Evolutionary conservation across 202 grass and related monocot species (phyloP), one percentile per base, ranked within the genome.

Genomic region (Zizania palustris): DNA sequence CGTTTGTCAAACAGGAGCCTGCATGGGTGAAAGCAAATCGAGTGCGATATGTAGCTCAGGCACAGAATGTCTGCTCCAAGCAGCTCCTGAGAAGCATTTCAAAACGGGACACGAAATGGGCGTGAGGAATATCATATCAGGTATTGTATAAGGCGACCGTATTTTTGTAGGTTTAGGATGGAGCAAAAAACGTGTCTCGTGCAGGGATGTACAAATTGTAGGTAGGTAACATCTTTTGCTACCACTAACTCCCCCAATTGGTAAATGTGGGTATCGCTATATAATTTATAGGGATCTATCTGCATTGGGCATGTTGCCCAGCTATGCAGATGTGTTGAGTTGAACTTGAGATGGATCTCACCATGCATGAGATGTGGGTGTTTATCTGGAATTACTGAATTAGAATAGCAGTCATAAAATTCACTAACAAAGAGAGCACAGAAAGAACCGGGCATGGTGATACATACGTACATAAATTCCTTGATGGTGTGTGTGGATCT

Each of bases 1-100:
- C 40, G 45, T 51, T 65, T 71, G 21, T 41, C 59, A 66, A 55
- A 39, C 76, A 97, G 91, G 96, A 95, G 64, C 96, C 96, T 40
- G 96, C 96, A 45, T 99, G 96, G 92, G 92, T 99, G 78, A 95
- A 74, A 85, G 87, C 87, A 75, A 95, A 90, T 87, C 80, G 92
- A 15, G 83, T 92, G 13, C 67, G 89, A 54, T 92, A 90, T 63
- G 87, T 89, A 78, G 85, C 85, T 78, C 89, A 99, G 78, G 96
- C 89, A 45, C 87, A 89, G 65, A 91, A 78, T 43, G 85, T 93
- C 60, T 99, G 82, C 80, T 99, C 96, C 60, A 95, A 89, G 60
- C 83, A 93, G 64, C 72, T 99, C 16, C 77, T 99, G 73, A 91
- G 78, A 78, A 96, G 87, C 40, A 93, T 98, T 46, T 83, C 91